phyloP scores from a whole-genome alignment of 345 rosid species.

The Chamaenerion angustifolium region DNA sequence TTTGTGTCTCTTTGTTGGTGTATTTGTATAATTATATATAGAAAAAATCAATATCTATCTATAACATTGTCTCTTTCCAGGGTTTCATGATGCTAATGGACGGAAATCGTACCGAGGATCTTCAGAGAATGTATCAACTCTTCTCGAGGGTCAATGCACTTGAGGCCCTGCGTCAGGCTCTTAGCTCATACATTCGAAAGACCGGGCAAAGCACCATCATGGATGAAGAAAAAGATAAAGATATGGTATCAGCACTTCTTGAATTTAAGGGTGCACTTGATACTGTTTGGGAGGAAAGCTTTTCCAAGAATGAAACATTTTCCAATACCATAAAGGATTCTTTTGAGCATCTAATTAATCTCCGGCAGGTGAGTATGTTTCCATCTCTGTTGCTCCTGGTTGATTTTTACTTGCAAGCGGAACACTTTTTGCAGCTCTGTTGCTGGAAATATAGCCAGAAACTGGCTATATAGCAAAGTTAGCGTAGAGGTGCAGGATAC shows the following conservation, averaged over 20 bases:
- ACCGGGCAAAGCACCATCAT: slow-evolving; percentile 70
- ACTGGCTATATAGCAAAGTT: too few relatives aligned
- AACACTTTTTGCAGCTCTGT: too few relatives aligned
- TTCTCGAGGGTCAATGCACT: slow-evolving; percentile 75
- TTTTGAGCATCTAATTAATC: slow-evolving; percentile 86
- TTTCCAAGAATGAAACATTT: slow-evolving; percentile 76
- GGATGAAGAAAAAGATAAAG: slow-evolving; percentile 99
- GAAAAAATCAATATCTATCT: too few relatives aligned
- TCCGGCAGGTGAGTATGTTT: slow-evolving; percentile 67
- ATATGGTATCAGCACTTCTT: slow-evolving; percentile 75
- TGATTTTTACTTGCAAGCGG: neutral
- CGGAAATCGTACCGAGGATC: slow-evolving; percentile 84
- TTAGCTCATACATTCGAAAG: slow-evolving; percentile 62
- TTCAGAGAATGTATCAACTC: slow-evolving; percentile 61
- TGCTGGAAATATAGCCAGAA: too few relatives aligned
- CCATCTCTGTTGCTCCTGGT: neutral
- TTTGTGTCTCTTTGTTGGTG: too few relatives aligned
- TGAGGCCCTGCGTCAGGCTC: slow-evolving; percentile 72
- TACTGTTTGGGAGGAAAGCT: slow-evolving; percentile 85
- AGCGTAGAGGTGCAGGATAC: too few relatives aligned
- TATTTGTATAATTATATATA: too few relatives aligned
- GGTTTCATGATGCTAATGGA: slow-evolving; percentile 84
- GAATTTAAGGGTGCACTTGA: slow-evolving; percentile 93
- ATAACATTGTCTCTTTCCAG: slow-evolving; percentile 14
- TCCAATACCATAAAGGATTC: slow-evolving; percentile 86